Base-by-base conservation (phyloP, 2,329 filamentous ascomycete species). In the Talaromyces sp. region DNA sequence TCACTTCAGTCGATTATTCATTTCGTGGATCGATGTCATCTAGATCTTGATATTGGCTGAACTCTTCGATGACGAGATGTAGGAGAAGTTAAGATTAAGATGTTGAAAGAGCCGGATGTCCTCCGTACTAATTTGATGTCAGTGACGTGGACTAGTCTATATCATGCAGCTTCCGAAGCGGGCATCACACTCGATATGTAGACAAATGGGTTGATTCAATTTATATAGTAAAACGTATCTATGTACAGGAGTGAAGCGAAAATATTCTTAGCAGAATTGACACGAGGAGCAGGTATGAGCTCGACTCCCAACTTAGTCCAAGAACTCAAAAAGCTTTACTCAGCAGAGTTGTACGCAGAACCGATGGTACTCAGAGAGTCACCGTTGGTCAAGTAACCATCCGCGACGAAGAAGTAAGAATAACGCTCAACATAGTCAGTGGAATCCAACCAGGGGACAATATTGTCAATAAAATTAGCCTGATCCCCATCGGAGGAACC, bases 401-500 rank as follows among this genome's bases (percentile, higher is more conserved):
- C 65, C 3, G 67, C 64, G 51, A 64, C 70, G 60, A 64, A 67
- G 65, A 75, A 79, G 67, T 75, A 78, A 4, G 76, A 69, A 60
- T 78, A 79, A 39, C 74, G 68, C n/a, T 69, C 66, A 31, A 79
- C 74, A 11, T 59, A 69, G 5, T 57, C 11, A 46, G 73, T 67
- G 3, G 48, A 48, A 55, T 78, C 75, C 48, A 78, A 63, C 70
- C 70, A 78, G 25, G 70, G 68, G 8, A 73, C 52, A 5, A 73
- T 74, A 39, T 73, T 58, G 1, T 63, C 58, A 41, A 79, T 64
- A 67, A 78, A 78, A 4, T 65, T 45, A 25, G 68, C 68, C 22
- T 66, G 60, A 25, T 64, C 58, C 5, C 66, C 54, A 4, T 66
- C 58, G 0, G 63, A 52, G 13, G 65, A 60, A 28, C 63, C 69